Percentiles rank a stretch among this genome's conserved stretches.
Conservation (phyloP, 768 basidiomycete species). For the Pholiota microspora region DNA sequence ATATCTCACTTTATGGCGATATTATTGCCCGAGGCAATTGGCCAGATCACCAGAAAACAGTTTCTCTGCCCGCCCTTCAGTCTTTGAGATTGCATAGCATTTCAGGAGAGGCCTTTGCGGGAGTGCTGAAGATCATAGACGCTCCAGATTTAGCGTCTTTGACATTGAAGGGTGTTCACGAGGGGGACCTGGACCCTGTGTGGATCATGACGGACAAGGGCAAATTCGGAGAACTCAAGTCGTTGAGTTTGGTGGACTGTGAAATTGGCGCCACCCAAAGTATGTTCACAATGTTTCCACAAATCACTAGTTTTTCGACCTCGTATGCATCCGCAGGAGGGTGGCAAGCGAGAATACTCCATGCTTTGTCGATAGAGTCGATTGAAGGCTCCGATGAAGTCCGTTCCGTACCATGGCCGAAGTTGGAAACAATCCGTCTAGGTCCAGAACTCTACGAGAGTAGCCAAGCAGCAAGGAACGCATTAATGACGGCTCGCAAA, state of each 20-base stretch:
- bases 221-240: constrained; percentile 33
- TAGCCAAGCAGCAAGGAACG: constrained; percentile 23
- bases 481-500: constrained; percentile 24
- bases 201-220: constrained; percentile 19
- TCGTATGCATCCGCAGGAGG: constrained; percentile 17
- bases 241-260: constrained; percentile 39
- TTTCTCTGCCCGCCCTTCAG: constrained; percentile 34
- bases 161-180: constrained; percentile 39
- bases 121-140: constrained; percentile 34
- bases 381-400: constrained; percentile 1
- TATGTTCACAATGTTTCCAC: constrained; percentile 30
- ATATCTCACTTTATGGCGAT: constrained; percentile 46
- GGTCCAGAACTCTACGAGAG: constrained; percentile 23
- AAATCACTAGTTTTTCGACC: constrained; percentile 31
- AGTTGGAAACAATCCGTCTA: constrained; percentile 29
- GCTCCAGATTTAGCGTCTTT: constrained; percentile 40
- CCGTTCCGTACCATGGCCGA: constrained; percentile 31
- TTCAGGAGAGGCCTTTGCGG: constrained; percentile 34
- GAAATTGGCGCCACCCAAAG: constrained; percentile 33
- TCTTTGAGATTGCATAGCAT: constrained; percentile 41
- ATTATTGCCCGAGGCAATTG: constrained; percentile 29
- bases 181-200: constrained; percentile 39
- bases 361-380: constrained; percentile 22
- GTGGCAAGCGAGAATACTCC: constrained; percentile 23
- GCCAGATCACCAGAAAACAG: constrained; percentile 16